phyloP scores from a whole-genome alignment of 768 basidiomycete genomes.

The Cystobasidium tubakii region DNA sequence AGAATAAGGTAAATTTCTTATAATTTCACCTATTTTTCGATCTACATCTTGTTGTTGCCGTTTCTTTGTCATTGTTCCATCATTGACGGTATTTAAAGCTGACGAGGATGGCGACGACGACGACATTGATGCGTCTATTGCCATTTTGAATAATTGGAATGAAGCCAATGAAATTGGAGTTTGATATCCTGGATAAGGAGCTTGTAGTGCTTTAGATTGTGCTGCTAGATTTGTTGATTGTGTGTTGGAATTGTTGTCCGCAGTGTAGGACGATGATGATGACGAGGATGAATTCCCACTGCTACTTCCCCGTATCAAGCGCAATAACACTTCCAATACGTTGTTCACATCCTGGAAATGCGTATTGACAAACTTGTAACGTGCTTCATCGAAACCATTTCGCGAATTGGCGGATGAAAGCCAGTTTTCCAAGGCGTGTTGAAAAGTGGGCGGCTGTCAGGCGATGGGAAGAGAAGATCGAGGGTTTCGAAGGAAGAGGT shows the following conservation, averaged over 20 bases:
- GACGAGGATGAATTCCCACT: slow-evolving; percentile 36
- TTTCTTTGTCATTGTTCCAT: slow-evolving; percentile 51
- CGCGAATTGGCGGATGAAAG: slow-evolving; percentile 67
- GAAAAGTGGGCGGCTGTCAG: slow-evolving; percentile 76
- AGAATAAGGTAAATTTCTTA: slow-evolving; percentile 78
- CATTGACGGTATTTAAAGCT: not conserved
- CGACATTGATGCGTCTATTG: slow-evolving; percentile 65
- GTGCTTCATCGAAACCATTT: slow-evolving; percentile 62
- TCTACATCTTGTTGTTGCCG: slow-evolving; percentile 56
- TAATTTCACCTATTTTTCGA: slow-evolving; percentile 75
- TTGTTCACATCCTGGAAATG: slow-evolving; percentile 82
- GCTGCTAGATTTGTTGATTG: slow-evolving; percentile 43
- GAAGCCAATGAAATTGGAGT: slow-evolving; percentile 91
- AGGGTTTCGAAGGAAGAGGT: not conserved
- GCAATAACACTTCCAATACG: slow-evolving; percentile 82
- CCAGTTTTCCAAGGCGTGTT: slow-evolving; percentile 86
- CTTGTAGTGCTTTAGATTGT: slow-evolving; percentile 58
- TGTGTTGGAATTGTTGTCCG: slow-evolving; percentile 39
- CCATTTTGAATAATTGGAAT: slow-evolving; percentile 79
- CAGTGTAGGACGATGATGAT: slow-evolving; percentile 60
- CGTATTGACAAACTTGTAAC: slow-evolving; percentile 79
- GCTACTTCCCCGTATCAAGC: slow-evolving; percentile 76
- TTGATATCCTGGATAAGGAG: slow-evolving; percentile 78
- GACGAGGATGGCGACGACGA: too few species aligned
- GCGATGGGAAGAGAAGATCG: slow-evolving; percentile 14